Percentiles rank a stretch among this genome's conserved stretches.
Conservation (phyloP, 257 asterid genomes). For the Coffea canephora region DNA sequence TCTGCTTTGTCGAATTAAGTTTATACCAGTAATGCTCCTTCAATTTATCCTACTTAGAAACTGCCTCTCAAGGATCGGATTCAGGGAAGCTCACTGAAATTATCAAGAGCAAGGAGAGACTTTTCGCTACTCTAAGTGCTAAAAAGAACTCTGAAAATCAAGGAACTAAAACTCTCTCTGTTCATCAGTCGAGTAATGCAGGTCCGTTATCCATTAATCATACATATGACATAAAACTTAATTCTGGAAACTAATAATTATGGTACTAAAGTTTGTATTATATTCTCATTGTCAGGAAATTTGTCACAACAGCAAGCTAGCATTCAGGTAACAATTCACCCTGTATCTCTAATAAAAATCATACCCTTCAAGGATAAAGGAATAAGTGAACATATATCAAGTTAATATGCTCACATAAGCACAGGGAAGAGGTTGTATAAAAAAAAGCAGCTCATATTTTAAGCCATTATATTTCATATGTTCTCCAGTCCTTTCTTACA, state of each 20-base stretch:
- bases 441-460: not conserved
- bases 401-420: not conserved
- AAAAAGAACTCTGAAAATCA: not conserved
- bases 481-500: not conserved
- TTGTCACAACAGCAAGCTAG: conserved; percentile 9
- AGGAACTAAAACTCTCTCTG: not conserved
- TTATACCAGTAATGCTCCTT: not conserved
- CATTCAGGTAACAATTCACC: conserved; percentile 14
- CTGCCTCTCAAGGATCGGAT: conserved; percentile 23
- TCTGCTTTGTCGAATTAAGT: not conserved
- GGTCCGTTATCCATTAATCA: not conserved
- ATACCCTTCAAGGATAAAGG: not conserved
- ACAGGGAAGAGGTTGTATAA: not conserved
- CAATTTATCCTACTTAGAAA: not conserved
- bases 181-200: conserved; percentile 8
- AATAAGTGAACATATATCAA: not conserved
- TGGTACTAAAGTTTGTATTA: not conserved
- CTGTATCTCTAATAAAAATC: not conserved
- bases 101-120: conserved; percentile 26
- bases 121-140: conserved; percentile 10
- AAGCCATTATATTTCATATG: not conserved
- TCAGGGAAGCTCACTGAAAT: conserved; percentile 23
- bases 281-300: conserved; percentile 1
- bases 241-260: not conserved
- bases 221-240: not conserved